Conservation (phyloP, 306 rosid species). For the Cucumis cinereus region DNA sequence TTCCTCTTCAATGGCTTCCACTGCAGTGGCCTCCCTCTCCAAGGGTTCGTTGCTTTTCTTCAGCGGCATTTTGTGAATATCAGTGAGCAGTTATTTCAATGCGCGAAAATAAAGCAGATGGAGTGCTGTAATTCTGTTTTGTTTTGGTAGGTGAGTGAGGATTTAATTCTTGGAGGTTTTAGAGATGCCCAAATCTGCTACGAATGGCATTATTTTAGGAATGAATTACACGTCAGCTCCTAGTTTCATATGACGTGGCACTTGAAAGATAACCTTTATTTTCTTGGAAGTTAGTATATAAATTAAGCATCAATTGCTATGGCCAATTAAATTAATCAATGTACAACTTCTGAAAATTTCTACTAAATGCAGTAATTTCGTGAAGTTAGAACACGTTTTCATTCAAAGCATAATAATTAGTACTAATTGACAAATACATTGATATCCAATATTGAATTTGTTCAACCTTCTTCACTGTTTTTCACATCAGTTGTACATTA, state of each 20-base stretch:
- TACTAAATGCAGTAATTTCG: neutral
- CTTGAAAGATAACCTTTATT: neutral
- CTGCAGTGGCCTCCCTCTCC: neutral
- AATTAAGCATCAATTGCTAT: neutral
- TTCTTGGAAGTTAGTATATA: neutral
- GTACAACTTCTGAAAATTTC: neutral
- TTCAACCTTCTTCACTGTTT: constrained; percentile 3
- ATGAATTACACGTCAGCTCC: constrained; percentile 2
- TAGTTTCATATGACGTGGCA: neutral
- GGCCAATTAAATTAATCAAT: neutral
- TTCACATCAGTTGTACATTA: constrained; percentile 36
- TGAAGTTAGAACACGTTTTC: neutral
- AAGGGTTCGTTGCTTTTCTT: neutral
- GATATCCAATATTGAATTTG: neutral
- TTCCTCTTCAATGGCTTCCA: neutral
- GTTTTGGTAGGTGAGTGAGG: constrained; percentile 22
- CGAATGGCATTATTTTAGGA: constrained; percentile 12
- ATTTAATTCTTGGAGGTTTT: neutral
- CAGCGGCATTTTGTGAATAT: neutral
- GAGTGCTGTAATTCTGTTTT: constrained; percentile 7
- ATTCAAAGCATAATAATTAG: neutral
- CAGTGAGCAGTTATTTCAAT: neutral
- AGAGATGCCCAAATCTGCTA: neutral
- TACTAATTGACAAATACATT: neutral
- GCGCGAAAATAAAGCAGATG: constrained; percentile 3